These are phyloP conservation scores for Phytophthora sp. DNA, from an alignment of 352 stramenopile genomes.

Conservation along the genomic window DNA sequence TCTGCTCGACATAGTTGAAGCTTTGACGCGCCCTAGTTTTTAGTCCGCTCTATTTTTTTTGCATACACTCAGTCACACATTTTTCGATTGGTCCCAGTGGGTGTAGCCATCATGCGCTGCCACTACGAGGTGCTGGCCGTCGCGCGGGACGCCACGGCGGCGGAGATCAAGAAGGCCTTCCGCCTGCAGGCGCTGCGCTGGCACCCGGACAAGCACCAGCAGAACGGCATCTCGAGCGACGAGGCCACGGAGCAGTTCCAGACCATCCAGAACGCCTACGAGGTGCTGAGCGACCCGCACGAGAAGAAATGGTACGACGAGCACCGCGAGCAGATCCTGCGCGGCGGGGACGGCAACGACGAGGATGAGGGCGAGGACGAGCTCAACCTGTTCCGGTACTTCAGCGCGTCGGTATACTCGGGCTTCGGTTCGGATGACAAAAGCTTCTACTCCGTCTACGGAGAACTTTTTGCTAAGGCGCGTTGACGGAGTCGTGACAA, in stretches of 20 bases:
- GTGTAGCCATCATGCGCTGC: constrained; percentile 63
- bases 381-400: constrained; percentile 83
- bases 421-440: constrained; percentile 77
- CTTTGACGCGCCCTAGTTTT: no score
- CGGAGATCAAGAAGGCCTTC: constrained; percentile 84
- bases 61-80: not conserved
- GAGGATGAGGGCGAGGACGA: constrained; percentile 48
- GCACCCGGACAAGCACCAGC: constrained; percentile 89
- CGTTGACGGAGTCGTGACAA: constrained; percentile 2
- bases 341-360: constrained; percentile 54
- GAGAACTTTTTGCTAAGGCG: constrained; percentile 75
- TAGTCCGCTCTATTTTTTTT: not conserved
- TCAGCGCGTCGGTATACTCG: constrained; percentile 76
- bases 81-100: no score
- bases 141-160: constrained; percentile 54
- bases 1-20: no score
- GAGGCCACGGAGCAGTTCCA: constrained; percentile 85
- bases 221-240: constrained; percentile 69
- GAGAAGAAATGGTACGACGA: constrained; percentile 92
- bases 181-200: constrained; percentile 75
- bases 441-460: constrained; percentile 84
- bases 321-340: constrained; percentile 86
- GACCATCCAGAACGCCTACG: constrained; percentile 87
- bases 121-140: constrained; percentile 86
- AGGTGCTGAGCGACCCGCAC: constrained; percentile 85